A percentile compares a stretch with the other conserved stretches of the same genome.
These are phyloP conservation scores for Cystofilobasidium macerans DNA, from an alignment of 768 basidiomycete genomes.

Conservation along the genomic window DNA sequence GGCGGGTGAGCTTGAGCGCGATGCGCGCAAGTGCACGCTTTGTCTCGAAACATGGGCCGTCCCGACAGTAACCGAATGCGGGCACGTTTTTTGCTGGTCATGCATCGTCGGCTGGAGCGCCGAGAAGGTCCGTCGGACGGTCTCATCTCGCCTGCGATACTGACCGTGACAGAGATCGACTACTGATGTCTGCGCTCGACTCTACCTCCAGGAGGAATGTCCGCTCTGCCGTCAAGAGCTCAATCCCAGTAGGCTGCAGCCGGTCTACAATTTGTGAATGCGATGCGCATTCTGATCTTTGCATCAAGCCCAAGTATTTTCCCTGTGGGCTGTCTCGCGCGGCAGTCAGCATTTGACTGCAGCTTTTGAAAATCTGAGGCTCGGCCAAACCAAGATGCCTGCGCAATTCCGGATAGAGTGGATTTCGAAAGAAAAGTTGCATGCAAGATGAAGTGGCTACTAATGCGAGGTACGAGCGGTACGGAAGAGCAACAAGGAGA, in stretches of 20 bases:
- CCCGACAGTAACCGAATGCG: conserved; percentile 75
- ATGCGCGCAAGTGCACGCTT: conserved; percentile 51
- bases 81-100: conserved; percentile 80
- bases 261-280: neutral
- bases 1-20: neutral
- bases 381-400: no score
- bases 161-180: neutral
- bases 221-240: neutral
- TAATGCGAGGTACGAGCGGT: no score
- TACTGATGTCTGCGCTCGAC: neutral
- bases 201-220: neutral
- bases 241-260: neutral
- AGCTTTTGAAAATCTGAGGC: no score
- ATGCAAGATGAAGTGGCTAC: no score
- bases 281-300: no score
- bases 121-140: conserved; percentile 53
- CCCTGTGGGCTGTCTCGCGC: no score
- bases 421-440: no score
- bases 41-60: conserved; percentile 75
- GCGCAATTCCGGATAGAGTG: no score
- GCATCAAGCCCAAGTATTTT: no score
- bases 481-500: no score
- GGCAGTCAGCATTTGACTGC: no score
- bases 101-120: conserved; percentile 81
- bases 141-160: neutral